Base-by-base conservation (phyloP, 768 basidiomycete species). In the Russula sp. region DNA sequence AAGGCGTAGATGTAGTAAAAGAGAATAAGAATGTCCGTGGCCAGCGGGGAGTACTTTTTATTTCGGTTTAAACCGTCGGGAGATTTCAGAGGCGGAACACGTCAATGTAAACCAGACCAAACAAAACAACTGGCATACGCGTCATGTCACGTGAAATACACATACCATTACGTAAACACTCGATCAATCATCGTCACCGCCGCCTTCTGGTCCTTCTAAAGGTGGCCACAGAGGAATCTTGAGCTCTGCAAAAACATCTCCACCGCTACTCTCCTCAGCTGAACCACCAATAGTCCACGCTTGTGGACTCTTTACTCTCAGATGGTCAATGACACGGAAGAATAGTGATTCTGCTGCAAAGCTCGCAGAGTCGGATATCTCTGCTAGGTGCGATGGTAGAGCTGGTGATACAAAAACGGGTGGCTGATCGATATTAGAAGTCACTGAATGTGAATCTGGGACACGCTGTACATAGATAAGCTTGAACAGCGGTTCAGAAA, bases 241-340 rank as follows among this genome's bases (percentile, higher is more conserved):
- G 57, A 69, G 57, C 57, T 69, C 68, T 30, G 57, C 11, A 28
- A 69, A 69, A 5, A 67, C 48, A n/a, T 69, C 68, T 22, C 66
- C 68, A 24, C 57, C 59, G 3, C 26, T 30, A 14, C 36, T 24
- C 32, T 22, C 20, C 26, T 40, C 57, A 9, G 9, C 34, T 11
- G 60, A 34, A 14, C 49, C 53, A 42, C 62, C 63, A 22, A 36
- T 10, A 22, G 50, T 14, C 63, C 66, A 69, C 13, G 38, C 52
- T 26, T 38, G 51, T 5, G 63, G 62, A 20, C 26, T 64, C 61
- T 49, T 69, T 16, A 34, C 22, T 58, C 52, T 57, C 52, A 69
- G 30, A 14, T 44, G 38, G 26, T 65, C 60, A 49, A 65, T 24
- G n/a, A 61, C 63, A 26, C 63, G 57, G 54, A 64, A 64, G 57